These are phyloP conservation scores for Handroanthus guayacan DNA, from an alignment of 257 asterid genomes.

Conservation along the genomic window DNA sequence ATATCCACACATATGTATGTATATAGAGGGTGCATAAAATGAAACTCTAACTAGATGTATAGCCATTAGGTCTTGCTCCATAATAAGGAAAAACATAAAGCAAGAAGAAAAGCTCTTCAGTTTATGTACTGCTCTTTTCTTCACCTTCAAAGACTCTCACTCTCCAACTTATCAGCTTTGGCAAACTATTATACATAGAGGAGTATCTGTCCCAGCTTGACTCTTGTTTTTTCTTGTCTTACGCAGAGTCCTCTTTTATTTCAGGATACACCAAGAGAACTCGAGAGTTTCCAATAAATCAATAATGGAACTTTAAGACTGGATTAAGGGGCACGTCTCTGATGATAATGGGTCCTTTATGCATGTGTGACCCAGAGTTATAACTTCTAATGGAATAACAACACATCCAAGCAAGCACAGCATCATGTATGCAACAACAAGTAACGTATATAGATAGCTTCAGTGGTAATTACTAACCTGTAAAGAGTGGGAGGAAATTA, in stretches of 20 bases:
- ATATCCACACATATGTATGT: not conserved
- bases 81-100: constrained; percentile 4
- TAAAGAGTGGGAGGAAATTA: not conserved
- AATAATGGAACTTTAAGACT: constrained; percentile 7
- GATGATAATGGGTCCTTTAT: not conserved
- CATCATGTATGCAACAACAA: not conserved
- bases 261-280: not conserved
- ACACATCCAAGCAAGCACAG: not conserved
- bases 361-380: not conserved
- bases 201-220: constrained; percentile 3
- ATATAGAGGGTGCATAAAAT: not conserved
- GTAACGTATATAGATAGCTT: not conserved
- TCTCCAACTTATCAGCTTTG: not conserved
- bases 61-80: constrained; percentile 9
- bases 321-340: not conserved
- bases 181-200: not conserved
- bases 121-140: not conserved
- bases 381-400: not conserved
- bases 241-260: not conserved
- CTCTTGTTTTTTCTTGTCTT: not conserved
- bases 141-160: not conserved
- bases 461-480: not conserved
- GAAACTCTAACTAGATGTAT: constrained; percentile 3
- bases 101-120: not conserved
- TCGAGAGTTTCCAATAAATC: constrained; percentile 11